Percentiles rank a stretch among this genome's conserved stretches.
Conservation (phyloP, 371 early-diverging fungal genomes). For the Cokeromyces recurvatus region DNA sequence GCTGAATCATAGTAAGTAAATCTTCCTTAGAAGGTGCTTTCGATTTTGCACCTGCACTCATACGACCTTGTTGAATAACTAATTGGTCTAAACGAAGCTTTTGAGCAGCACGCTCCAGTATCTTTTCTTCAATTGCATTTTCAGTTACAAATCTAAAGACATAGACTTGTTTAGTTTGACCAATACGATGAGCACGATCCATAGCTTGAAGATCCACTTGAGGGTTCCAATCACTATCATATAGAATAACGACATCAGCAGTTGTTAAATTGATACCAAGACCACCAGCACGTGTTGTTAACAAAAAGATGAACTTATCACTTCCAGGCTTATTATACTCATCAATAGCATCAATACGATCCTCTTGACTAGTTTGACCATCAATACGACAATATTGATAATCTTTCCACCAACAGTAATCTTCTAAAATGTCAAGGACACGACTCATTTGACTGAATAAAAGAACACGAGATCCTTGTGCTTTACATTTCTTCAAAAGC, state of each 20-base stretch:
- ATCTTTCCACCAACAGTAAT: conserved; percentile 91
- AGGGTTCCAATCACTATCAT: conserved; percentile 99
- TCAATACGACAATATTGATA: conserved; percentile 98
- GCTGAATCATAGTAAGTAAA: conserved; percentile 92
- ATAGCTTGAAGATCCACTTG: conserved; percentile 97
- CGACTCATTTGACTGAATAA: conserved; percentile 99
- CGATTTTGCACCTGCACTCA: conserved; percentile 17
- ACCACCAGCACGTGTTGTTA: conserved; percentile 98
- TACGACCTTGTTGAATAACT: conserved; percentile 94
- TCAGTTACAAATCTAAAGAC: conserved; percentile 98
- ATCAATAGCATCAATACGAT: conserved; percentile 90
- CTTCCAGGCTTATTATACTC: conserved; percentile 92
- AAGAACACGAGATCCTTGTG: conserved; percentile 93
- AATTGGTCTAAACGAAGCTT: conserved; percentile 97
- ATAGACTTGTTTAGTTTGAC: conserved; percentile 98
- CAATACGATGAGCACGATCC: conserved; percentile 94
- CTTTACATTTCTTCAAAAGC: conserved; percentile 78
- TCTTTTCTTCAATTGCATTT: conserved; percentile 97
- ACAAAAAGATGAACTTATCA: conserved; percentile 93
- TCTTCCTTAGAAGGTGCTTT: conserved; percentile 72
- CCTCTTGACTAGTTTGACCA: conserved; percentile 94
- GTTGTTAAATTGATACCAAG: conserved; percentile 98
- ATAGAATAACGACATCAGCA: conserved; percentile 97
- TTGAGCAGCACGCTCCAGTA: conserved; percentile 93
- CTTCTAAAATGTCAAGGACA: conserved; percentile 98